A percentile compares a stretch with the other conserved stretches of the same genome.
These are phyloP conservation scores for Alnus rubra DNA, from an alignment of 306 rosid genomes.

Conservation along the genomic window DNA sequence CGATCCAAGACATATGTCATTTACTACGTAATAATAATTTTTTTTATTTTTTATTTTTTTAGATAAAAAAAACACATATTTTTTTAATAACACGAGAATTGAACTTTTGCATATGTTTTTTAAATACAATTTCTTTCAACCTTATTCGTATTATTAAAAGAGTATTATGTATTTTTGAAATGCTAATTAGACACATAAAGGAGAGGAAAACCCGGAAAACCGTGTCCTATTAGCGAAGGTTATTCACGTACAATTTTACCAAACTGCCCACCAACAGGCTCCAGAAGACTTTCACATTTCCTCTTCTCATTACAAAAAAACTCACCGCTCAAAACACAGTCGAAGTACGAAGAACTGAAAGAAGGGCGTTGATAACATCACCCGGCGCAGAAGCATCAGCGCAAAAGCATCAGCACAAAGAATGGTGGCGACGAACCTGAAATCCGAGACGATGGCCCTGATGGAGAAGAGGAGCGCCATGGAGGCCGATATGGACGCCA, in stretches of 20 bases:
- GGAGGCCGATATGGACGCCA: slow-evolving; percentile 75
- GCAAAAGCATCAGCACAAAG: neutral
- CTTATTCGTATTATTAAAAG: too few relatives aligned
- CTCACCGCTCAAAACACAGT: neutral
- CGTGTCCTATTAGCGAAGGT: too few relatives aligned
- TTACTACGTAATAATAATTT: too few relatives aligned
- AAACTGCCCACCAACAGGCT: neutral
- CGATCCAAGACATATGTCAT: too few relatives aligned
- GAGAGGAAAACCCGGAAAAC: too few relatives aligned
- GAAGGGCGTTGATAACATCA: neutral
- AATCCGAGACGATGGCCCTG: slow-evolving; percentile 65
- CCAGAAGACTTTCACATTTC: neutral
- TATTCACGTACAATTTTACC: neutral
- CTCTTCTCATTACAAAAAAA: neutral
- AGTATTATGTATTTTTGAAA: too few relatives aligned
- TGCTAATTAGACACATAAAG: too few relatives aligned
- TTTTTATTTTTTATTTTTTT: too few relatives aligned
- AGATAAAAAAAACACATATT: too few relatives aligned
- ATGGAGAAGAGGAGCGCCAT: slow-evolving; percentile 67
- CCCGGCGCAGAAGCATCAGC: neutral
- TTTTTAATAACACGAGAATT: too few relatives aligned
- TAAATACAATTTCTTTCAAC: too few relatives aligned
- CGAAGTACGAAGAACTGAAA: neutral
- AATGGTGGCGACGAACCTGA: slow-evolving; percentile 84
- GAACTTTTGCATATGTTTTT: too few relatives aligned